Percentiles rank a stretch among this genome's conserved stretches.
Conservation (phyloP, 768 basidiomycete species). For the Crucibulum laeve region DNA sequence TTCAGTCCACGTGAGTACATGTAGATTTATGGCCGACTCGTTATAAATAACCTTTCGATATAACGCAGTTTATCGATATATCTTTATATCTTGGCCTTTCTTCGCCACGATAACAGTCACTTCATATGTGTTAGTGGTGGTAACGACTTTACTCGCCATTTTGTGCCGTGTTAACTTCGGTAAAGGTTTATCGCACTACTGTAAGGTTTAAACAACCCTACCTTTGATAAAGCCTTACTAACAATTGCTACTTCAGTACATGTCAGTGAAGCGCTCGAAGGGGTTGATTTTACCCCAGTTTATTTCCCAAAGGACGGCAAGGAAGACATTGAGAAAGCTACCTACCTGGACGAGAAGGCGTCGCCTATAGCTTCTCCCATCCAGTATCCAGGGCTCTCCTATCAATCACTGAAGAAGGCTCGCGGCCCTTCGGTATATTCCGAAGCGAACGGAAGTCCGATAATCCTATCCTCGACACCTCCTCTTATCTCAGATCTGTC, state of each 20-base stretch:
- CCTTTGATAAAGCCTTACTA: not conserved
- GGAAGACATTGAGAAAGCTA: constrained; percentile 13
- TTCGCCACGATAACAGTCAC: constrained; percentile 43
- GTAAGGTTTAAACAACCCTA: constrained; percentile 25
- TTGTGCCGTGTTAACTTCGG: constrained; percentile 53
- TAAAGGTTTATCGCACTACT: constrained; percentile 47
- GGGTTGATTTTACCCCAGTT: constrained; percentile 38
- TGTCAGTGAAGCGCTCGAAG: constrained; percentile 34
- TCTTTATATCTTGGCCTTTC: constrained; percentile 40
- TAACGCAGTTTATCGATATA: constrained; percentile 35
- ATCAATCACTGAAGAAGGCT: not conserved
- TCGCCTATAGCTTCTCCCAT: not conserved
- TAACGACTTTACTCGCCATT: constrained; percentile 37
- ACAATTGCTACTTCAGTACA: constrained; percentile 22
- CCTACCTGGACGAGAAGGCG: constrained; percentile 4
- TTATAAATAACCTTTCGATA: not conserved
- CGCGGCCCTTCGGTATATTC: constrained; percentile 21
- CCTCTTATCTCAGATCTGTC: constrained; percentile 21
- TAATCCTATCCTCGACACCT: constrained; percentile 22
- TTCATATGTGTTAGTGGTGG: constrained; percentile 34
- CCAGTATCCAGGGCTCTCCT: not conserved
- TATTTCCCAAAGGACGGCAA: constrained; percentile 25
- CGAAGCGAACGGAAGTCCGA: constrained; percentile 13
- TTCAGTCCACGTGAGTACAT: constrained; percentile 30
- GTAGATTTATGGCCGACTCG: no score